Evolutionary conservation across 345 rosid genomes (phyloP).

Genomic region (Eucalyptus shirleyi): DNA sequence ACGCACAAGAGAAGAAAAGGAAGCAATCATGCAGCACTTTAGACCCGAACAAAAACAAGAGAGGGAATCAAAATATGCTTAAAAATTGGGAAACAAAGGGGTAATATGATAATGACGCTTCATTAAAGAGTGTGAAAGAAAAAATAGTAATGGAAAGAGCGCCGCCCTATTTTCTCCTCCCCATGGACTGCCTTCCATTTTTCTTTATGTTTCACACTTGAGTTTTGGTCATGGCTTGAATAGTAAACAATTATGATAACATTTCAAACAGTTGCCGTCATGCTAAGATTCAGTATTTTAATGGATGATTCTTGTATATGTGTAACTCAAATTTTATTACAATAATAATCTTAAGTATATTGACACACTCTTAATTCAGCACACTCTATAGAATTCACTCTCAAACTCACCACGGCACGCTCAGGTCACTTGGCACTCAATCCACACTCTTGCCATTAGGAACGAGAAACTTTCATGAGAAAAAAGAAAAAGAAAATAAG

Average conservation of each 20-base stretch:
- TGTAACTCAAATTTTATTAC: not conserved
- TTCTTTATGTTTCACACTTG: too few species aligned
- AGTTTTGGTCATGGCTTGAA: too few species aligned
- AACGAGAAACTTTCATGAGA: too few species aligned
- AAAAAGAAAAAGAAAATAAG: too few species aligned
- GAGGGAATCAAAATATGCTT: too few species aligned
- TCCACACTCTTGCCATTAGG: rapidly evolving
- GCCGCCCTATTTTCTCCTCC: rapidly evolving
- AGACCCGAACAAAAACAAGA: too few species aligned
- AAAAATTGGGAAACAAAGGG: too few species aligned
- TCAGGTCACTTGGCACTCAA: not conserved
- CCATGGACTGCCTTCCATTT: too few species aligned
- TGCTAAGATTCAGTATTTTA: not conserved
- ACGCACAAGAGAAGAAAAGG: too few species aligned
- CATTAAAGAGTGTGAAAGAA: rapidly evolving
- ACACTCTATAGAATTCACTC: not conserved
- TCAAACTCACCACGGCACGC: not conserved
- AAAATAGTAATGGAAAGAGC: too few species aligned
- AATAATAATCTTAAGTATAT: not conserved
- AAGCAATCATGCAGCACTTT: too few species aligned
- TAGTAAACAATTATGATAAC: not conserved
- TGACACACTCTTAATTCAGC: not conserved
- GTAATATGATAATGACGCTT: too few species aligned
- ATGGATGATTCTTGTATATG: not conserved
- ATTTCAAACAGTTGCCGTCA: not conserved